Conservation (phyloP, 208 protist species). For the Crithidia bombi region DNA sequence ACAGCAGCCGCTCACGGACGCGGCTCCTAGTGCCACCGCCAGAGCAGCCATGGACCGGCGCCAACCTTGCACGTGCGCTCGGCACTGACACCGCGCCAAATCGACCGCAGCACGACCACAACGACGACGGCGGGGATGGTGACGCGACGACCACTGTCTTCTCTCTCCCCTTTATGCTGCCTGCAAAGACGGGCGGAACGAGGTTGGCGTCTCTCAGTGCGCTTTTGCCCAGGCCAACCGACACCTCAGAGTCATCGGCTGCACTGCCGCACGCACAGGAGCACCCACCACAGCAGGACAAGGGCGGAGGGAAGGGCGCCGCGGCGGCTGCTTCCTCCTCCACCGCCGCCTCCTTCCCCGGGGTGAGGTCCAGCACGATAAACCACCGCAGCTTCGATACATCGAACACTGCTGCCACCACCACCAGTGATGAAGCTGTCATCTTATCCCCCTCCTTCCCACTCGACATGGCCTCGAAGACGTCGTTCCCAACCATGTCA, state of each 20-base stretch:
- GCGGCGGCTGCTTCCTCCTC: too few species aligned
- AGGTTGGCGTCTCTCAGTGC: constrained; percentile 9
- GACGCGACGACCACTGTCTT: constrained; percentile 12
- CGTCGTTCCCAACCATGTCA: constrained; percentile 15
- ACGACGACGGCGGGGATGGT: not conserved
- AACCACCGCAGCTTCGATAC: constrained; percentile 7
- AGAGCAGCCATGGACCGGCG: constrained; percentile 18
- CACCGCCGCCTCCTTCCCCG: not conserved
- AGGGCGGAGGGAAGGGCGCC: not conserved
- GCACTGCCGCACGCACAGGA: not conserved
- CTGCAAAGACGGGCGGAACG: not conserved
- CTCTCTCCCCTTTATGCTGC: constrained; percentile 18
- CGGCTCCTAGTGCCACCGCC: constrained; percentile 27
- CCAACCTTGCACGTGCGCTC: not conserved
- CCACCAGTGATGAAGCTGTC: not conserved
- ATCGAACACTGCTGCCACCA: not conserved
- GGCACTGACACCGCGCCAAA: not conserved
- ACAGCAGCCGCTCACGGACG: not conserved
- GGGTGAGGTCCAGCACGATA: not conserved
- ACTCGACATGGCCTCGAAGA: not conserved
- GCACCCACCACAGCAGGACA: not conserved
- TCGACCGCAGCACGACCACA: not conserved
- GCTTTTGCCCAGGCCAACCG: constrained; percentile 11
- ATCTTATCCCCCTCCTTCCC: not conserved
- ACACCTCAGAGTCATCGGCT: not conserved